phyloP scores from a whole-genome alignment of 139 green algal species.

The Picochlorum sp. region DNA sequence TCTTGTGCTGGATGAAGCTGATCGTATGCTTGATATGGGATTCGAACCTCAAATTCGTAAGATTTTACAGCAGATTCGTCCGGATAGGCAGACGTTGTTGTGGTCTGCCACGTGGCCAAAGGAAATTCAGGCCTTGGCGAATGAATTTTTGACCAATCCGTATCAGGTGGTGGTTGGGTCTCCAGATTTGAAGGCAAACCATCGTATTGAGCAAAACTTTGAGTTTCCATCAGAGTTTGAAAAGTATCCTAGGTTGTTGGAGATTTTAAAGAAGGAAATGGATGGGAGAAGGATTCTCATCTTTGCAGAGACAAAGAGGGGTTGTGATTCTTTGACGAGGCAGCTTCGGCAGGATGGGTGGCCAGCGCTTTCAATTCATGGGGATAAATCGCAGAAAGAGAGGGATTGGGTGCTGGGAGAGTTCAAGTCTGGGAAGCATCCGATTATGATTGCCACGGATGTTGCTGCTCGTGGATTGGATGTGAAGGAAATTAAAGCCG shows the following conservation, averaged over 20 bases:
- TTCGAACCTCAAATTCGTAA: slow-evolving; percentile 80
- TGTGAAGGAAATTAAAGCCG: slow-evolving; percentile 85
- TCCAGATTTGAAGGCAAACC: slow-evolving; percentile 79
- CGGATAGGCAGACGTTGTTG: slow-evolving; percentile 89
- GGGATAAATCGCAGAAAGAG: slow-evolving; percentile 92
- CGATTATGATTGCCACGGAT: slow-evolving; percentile 93
- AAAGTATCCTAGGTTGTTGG: slow-evolving; percentile 41
- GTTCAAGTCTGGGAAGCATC: slow-evolving; percentile 77
- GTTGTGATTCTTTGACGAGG: slow-evolving; percentile 78
- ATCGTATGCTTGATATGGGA: slow-evolving; percentile 95
- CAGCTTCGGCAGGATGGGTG: slow-evolving; percentile 77
- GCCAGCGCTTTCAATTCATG: slow-evolving; percentile 79
- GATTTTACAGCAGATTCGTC: slow-evolving; percentile 61
- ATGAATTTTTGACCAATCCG: slow-evolving; percentile 74
- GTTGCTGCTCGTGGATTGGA: slow-evolving; percentile 84
- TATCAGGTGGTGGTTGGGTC: slow-evolving; percentile 80
- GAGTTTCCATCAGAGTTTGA: slow-evolving; percentile 49
- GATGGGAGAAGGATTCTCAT: slow-evolving; percentile 60
- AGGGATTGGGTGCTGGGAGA: slow-evolving; percentile 84
- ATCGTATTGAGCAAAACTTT: slow-evolving; percentile 75
- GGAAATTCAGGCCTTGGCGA: slow-evolving; percentile 76
- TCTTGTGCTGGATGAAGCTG: slow-evolving; percentile 90
- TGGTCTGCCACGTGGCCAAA: slow-evolving; percentile 94
- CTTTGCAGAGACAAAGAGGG: slow-evolving; percentile 89
- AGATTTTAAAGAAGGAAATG: slow-evolving; percentile 66